These are phyloP conservation scores for Arabidopsis lyrata DNA, from an alignment of 441 rosid species.

Conservation along the genomic window DNA sequence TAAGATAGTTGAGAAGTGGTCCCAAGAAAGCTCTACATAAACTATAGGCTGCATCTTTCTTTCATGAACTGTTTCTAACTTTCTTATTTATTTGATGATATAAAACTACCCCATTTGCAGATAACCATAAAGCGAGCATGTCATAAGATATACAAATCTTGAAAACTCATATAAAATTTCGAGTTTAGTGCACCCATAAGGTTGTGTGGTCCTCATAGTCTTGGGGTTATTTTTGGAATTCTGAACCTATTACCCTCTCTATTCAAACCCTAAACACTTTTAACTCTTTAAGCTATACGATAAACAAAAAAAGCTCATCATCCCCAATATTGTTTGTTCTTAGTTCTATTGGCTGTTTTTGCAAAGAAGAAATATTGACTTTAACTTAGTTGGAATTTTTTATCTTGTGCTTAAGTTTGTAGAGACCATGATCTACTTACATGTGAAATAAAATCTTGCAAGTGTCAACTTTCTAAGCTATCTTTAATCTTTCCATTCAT, in stretches of 20 bases:
- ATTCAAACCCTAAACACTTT: constrained; percentile 46
- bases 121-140: constrained; percentile 51
- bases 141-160: constrained; percentile 51
- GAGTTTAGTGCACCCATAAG: constrained; percentile 59
- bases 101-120: constrained; percentile 37
- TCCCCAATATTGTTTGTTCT: not conserved
- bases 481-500: constrained; percentile 26
- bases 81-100: constrained; percentile 14
- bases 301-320: constrained; percentile 12
- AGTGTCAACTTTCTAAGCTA: constrained; percentile 23
- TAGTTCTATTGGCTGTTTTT: constrained; percentile 18
- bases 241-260: constrained; percentile 44
- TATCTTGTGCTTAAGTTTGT: not conserved
- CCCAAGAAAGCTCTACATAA: constrained; percentile 56
- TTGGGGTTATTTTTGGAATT: constrained; percentile 59
- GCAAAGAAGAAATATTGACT: constrained; percentile 31
- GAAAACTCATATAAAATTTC: constrained; percentile 47
- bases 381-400: constrained; percentile 18
- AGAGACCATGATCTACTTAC: constrained; percentile 11
- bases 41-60: constrained; percentile 54
- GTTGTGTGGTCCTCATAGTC: constrained; percentile 65
- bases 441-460: constrained; percentile 28
- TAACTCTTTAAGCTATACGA: constrained; percentile 44
- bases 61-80: constrained; percentile 26
- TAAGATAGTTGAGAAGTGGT: constrained; percentile 90